phyloP scores from a whole-genome alignment of 202 grass and related monocot genomes.

The Musa balbisiana region DNA sequence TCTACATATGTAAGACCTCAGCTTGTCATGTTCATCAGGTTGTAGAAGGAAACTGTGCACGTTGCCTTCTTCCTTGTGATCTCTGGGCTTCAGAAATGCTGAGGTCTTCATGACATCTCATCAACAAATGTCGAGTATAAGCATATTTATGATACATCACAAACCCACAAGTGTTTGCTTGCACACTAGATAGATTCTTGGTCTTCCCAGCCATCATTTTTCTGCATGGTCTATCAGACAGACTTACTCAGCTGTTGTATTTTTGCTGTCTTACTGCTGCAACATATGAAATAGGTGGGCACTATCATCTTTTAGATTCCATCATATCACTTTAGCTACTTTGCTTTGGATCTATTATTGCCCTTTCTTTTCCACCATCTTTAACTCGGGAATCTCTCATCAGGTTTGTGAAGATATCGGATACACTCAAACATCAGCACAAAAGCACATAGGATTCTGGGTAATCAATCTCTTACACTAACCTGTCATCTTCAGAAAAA shows the following conservation, averaged over 20 bases:
- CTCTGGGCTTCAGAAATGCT: background rate
- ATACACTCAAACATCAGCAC: too few relatives aligned
- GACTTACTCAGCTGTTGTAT: background rate
- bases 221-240: background rate
- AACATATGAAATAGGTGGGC: background rate
- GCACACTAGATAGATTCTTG: background rate
- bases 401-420: background rate
- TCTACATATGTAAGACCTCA: too few relatives aligned
- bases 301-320: background rate
- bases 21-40: background rate
- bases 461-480: too few relatives aligned
- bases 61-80: background rate
- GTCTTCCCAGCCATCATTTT: constrained; percentile 1
- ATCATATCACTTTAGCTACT: background rate
- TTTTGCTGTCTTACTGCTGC: too few relatives aligned
- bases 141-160: background rate
- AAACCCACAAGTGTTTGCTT: background rate
- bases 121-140: background rate
- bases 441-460: too few relatives aligned
- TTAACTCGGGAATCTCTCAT: background rate
- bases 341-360: constrained; percentile 2
- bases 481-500: too few relatives aligned
- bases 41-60: background rate
- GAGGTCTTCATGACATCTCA: too few relatives aligned
- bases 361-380: background rate